These are phyloP conservation scores for Talaromyces amestolkiae DNA, from an alignment of 2,329 filamentous ascomycete species.

Conservation along the genomic window DNA sequence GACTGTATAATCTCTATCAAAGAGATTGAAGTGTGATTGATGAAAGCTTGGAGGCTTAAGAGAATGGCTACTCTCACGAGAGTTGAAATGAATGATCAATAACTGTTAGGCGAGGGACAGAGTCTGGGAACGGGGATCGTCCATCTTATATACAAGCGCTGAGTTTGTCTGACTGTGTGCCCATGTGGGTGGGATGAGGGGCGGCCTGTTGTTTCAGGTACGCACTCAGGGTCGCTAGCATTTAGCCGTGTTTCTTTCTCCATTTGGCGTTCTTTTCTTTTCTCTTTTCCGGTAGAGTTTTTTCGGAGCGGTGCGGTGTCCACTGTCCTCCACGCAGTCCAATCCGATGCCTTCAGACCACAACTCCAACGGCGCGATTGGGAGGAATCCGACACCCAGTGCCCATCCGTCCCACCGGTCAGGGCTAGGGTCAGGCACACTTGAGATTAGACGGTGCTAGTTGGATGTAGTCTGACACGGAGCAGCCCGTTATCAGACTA, in stretches of 20 bases:
- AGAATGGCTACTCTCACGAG: constrained; percentile 18
- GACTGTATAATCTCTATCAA: constrained; percentile 19
- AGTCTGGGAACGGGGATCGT: not conserved
- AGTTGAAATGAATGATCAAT: constrained; percentile 12
- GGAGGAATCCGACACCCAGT: constrained; percentile 5
- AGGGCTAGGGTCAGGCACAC: constrained; percentile 7
- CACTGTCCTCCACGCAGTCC: not conserved
- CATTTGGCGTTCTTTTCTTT: not conserved
- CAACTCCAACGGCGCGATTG: not conserved
- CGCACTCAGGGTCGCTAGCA: not conserved
- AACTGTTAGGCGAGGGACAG: not conserved
- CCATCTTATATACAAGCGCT: constrained; percentile 9
- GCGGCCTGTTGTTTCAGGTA: constrained; percentile 11
- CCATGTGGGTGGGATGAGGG: not conserved
- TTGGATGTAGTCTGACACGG: not conserved
- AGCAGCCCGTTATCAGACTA: not conserved
- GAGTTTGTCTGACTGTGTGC: not conserved
- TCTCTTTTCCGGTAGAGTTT: not conserved
- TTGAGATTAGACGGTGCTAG: not conserved
- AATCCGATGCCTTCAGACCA: not conserved
- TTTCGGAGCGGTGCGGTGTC: constrained; percentile 2
- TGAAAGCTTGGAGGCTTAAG: constrained; percentile 5
- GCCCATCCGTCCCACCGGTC: constrained; percentile 8
- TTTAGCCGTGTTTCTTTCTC: not conserved
- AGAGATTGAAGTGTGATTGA: constrained; percentile 13